phyloP scores from a whole-genome alignment of 2,329 filamentous ascomycete genomes.

The Teratosphaeria gauchensis region DNA sequence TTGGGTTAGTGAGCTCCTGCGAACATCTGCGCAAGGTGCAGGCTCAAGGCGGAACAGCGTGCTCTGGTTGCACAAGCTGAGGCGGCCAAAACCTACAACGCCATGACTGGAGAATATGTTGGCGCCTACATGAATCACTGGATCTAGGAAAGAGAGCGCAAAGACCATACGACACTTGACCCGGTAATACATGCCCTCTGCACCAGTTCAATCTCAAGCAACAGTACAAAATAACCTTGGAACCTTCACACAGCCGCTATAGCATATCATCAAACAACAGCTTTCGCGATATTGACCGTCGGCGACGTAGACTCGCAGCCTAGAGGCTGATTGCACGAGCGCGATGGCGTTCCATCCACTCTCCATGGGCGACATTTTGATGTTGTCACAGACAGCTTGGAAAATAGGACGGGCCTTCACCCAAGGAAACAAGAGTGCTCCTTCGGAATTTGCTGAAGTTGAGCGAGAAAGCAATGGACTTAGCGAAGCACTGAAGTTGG shows the following conservation, averaged over 20 bases:
- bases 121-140: no score
- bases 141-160: no score
- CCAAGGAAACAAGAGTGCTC: constrained; percentile 30
- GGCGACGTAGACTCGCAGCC: constrained; percentile 37
- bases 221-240: no score
- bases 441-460: constrained; percentile 33
- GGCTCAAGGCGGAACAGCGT: background rate
- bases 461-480: constrained; percentile 33
- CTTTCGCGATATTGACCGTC: background rate
- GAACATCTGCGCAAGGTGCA: background rate
- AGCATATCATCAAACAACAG: no score
- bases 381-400: constrained; percentile 39
- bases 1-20: background rate
- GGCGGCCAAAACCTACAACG: background rate
- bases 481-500: constrained; percentile 33
- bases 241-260: background rate
- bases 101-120: background rate
- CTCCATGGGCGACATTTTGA: constrained; percentile 34
- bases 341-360: constrained; percentile 17
- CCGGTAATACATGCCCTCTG: no score
- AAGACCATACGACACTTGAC: background rate
- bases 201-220: background rate
- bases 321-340: background rate
- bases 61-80: background rate
- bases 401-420: constrained; percentile 36